phyloP scores from a whole-genome alignment of 2,329 filamentous ascomycete genomes.

The Pochonia chlamydosporia region DNA sequence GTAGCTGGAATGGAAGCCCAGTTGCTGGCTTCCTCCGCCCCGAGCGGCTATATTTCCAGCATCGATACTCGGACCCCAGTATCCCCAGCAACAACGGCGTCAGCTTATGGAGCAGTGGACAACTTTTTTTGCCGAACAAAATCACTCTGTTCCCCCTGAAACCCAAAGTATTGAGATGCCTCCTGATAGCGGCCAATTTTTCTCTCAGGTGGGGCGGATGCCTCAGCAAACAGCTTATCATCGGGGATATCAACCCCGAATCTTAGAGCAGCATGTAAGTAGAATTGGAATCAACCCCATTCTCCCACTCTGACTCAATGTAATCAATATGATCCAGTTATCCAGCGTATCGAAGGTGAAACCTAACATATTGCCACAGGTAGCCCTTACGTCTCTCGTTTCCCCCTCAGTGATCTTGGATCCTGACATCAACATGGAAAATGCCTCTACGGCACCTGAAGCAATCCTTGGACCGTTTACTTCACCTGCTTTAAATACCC shows the following conservation, averaged over 20 bases:
- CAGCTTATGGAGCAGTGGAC: constrained; percentile 52
- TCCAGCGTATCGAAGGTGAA: too few relatives aligned
- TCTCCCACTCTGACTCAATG: too few relatives aligned
- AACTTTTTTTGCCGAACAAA: constrained; percentile 48
- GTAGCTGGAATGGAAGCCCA: constrained; percentile 40
- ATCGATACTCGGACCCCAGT: constrained; percentile 63
- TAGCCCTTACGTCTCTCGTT: constrained; percentile 74
- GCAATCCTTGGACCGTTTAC: constrained; percentile 80
- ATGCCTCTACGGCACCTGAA: constrained; percentile 56
- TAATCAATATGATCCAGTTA: too few relatives aligned
- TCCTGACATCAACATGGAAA: constrained; percentile 57
- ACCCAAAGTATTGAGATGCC: constrained; percentile 77
- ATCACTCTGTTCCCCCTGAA: constrained; percentile 66
- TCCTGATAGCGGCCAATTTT: constrained; percentile 51
- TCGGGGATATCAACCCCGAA: constrained; percentile 53
- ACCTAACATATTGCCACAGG: constrained; percentile 32
- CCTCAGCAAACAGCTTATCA: constrained; percentile 60
- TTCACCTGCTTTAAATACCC: constrained; percentile 74
- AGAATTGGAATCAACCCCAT: constrained; percentile 24
- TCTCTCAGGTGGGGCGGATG: constrained; percentile 48
- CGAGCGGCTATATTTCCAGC: constrained; percentile 48
- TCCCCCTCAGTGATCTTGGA: constrained; percentile 79
- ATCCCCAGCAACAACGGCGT: constrained; percentile 53
- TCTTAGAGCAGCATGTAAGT: constrained; percentile 66
- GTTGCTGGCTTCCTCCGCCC: constrained; percentile 32